These are phyloP conservation scores for Phytopythium ostracodes DNA, from an alignment of 352 stramenopile genomes.

Conservation along the genomic window DNA sequence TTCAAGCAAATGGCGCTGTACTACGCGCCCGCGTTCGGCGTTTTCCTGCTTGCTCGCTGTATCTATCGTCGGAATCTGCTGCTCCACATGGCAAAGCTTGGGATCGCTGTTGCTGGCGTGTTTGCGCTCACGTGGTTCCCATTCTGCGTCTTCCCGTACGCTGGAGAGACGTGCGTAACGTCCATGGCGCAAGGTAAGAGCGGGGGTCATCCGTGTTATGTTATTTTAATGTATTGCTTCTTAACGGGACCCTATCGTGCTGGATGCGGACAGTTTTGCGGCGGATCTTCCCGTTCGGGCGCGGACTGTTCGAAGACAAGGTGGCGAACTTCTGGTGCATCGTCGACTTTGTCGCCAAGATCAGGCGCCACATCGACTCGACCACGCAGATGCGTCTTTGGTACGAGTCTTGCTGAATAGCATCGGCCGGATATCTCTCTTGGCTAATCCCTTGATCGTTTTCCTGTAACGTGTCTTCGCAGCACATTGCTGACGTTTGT, in stretches of 20 bases:
- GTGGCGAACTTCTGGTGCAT: slow-evolving; percentile 97
- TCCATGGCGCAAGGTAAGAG: slow-evolving; percentile 58
- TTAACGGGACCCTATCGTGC: not conserved
- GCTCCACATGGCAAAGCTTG: slow-evolving; percentile 68
- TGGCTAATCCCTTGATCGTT: not conserved
- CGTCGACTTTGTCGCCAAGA: slow-evolving; percentile 78
- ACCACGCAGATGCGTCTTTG: slow-evolving; percentile 70
- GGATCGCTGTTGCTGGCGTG: slow-evolving; percentile 83
- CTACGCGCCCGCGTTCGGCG: slow-evolving; percentile 93
- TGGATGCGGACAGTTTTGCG: slow-evolving; percentile 65
- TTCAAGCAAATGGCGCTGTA: slow-evolving; percentile 99
- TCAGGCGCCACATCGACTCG: slow-evolving; percentile 45
- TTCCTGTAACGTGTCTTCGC: slow-evolving; percentile 6
- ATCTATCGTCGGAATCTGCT: slow-evolving; percentile 45
- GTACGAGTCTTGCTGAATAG: slow-evolving; percentile 17
- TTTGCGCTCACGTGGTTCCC: slow-evolving; percentile 91
- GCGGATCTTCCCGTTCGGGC: slow-evolving; percentile 94
- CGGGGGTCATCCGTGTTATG: not conserved
- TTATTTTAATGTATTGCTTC: not conserved
- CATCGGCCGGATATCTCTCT: not conserved
- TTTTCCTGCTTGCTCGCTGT: slow-evolving; percentile 91
- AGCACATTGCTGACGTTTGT: slow-evolving; percentile 79
- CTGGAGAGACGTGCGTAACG: slow-evolving; percentile 45
- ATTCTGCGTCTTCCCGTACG: slow-evolving; percentile 67
- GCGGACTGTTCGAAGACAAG: slow-evolving; percentile 98